Evolutionary conservation across 768 basidiomycete species (phyloP), one percentile per base, ranked within the genome.

Genomic region (Pisolithus microcarpus): DNA sequence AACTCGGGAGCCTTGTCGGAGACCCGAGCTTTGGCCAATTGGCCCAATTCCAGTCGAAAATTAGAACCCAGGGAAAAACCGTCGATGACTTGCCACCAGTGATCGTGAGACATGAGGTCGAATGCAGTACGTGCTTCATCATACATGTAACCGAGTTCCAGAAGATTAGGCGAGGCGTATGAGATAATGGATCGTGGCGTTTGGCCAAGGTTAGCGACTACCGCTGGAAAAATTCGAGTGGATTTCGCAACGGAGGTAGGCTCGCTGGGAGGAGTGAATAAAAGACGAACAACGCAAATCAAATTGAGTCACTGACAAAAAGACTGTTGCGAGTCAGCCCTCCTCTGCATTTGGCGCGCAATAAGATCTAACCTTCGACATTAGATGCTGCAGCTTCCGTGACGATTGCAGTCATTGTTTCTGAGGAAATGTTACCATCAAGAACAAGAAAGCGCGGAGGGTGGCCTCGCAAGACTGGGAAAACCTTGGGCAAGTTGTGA

Each of bases 171-270:
- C 0, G 94, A 87, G 43, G 82, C 76, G 58, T 82, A 90, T 2
- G 82, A 71, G 43, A 96, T 70, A 2, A 82, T 79, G 4, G 82
- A 61, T 42, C 56, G 59, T 7, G 56, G 50, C 53, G 49, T 52
- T 40, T 62, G 61, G 43, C 72, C 55, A 7, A 72, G 42, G 30
- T 69, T 70, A 13, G 73, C 66, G 4, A 69, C 62, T 46, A 87
- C 66, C 0, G 88, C 82, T 0, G 82, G 76, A 5, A 96, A 62
- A 52, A 98, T 81, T 2, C 75, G 70, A 1, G 73, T 71, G 0
- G 88, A 84, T 70, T 98, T 98, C 42, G 76, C 69, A n/a, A 85
- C 75, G 0, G 93, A 96, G 1, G 96, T 98, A 1, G 96, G 95
- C 67, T 99, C 96, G 65, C 88, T 90, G 55, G n/a, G 53, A 48